Evolutionary conservation across 345 rosid genomes (phyloP).

Genomic region (Gossypium arboreum): DNA sequence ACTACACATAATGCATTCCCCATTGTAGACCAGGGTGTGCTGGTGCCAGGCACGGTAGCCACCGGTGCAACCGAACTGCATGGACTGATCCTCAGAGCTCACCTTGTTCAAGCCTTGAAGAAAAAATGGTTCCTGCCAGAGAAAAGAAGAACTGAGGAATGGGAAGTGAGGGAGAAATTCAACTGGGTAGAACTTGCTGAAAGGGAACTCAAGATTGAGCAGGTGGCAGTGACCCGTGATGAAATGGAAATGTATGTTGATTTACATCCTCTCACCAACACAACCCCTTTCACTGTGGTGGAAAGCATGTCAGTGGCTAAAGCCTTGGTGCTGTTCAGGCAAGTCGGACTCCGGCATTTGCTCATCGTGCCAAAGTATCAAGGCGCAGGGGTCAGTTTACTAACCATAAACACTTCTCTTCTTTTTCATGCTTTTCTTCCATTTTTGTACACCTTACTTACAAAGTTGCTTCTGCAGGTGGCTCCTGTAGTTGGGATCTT

Average conservation of each 20-base stretch:
- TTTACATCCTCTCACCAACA: slow-evolving; percentile 84
- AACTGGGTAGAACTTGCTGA: slow-evolving; percentile 79
- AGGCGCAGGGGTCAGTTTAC: slow-evolving; percentile 61
- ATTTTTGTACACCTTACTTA: background rate
- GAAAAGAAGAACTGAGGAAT: slow-evolving; percentile 74
- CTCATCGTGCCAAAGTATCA: slow-evolving; percentile 70
- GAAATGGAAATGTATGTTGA: slow-evolving; percentile 90
- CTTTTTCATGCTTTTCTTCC: background rate
- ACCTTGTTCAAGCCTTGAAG: slow-evolving; percentile 58
- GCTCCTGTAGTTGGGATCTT: slow-evolving; percentile 68
- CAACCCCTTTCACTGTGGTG: slow-evolving; percentile 81
- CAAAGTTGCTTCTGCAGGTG: slow-evolving; percentile 35
- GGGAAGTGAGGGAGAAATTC: slow-evolving; percentile 78
- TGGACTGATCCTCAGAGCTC: slow-evolving; percentile 82
- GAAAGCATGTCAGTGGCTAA: slow-evolving; percentile 92
- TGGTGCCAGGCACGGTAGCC: slow-evolving; percentile 39
- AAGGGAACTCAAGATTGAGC: slow-evolving; percentile 60
- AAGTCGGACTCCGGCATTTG: slow-evolving; percentile 75
- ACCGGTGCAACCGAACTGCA: slow-evolving; percentile 46
- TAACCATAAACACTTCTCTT: background rate
- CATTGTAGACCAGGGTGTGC: slow-evolving; percentile 46
- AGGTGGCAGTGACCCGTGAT: slow-evolving; percentile 53
- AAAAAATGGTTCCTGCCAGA: slow-evolving; percentile 80
- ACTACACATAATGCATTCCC: slow-evolving; percentile 81
- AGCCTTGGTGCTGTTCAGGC: slow-evolving; percentile 80